phyloP scores from a whole-genome alignment of 2,329 filamentous ascomycete species.

The Epichloe elymi region DNA sequence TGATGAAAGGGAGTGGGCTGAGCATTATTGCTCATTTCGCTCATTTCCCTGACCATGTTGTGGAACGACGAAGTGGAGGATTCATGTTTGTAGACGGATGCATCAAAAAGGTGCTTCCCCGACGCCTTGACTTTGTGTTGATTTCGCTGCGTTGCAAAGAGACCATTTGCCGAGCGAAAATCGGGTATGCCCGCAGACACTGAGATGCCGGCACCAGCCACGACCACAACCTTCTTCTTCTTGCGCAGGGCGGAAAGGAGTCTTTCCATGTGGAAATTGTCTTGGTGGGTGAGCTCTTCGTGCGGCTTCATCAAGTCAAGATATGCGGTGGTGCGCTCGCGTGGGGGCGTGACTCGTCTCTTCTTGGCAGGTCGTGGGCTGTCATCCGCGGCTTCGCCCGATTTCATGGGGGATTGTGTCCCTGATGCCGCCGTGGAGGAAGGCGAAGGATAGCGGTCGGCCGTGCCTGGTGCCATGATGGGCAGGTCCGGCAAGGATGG shows the following conservation, averaged over 20 bases:
- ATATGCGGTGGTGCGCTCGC: slow-evolving; percentile 65
- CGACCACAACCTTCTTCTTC: slow-evolving; percentile 92
- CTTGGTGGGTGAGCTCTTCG: slow-evolving; percentile 31
- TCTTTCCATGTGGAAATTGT: slow-evolving; percentile 47
- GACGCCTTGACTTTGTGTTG: slow-evolving; percentile 83
- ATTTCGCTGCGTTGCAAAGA: slow-evolving; percentile 74
- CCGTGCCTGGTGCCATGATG: slow-evolving; percentile 22
- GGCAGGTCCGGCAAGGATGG: slow-evolving; percentile 38
- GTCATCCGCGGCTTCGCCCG: slow-evolving; percentile 31
- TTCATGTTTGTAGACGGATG: slow-evolving; percentile 91
- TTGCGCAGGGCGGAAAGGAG: slow-evolving; percentile 65
- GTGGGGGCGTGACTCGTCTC: slow-evolving; percentile 48
- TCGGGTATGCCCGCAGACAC: slow-evolving; percentile 95
- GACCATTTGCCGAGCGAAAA: slow-evolving; percentile 80
- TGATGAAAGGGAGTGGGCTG: slow-evolving; percentile 85
- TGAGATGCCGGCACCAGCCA: slow-evolving; percentile 93
- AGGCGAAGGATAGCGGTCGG: slow-evolving; percentile 39
- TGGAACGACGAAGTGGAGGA: slow-evolving; percentile 83
- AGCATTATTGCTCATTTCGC: slow-evolving; percentile 62
- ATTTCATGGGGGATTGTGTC: slow-evolving; percentile 37
- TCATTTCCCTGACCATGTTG: slow-evolving; percentile 88
- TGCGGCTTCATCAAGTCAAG: slow-evolving; percentile 53
- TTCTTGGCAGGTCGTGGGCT: slow-evolving; percentile 63
- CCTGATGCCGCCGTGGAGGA: slow-evolving; percentile 33
- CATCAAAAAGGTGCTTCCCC: slow-evolving; percentile 92